Percentiles rank a stretch among this genome's conserved stretches.
Evolutionary conservation across 495 filamentous ascomycete genomes (phyloP).

Genomic region (Neurospora sp.): DNA sequence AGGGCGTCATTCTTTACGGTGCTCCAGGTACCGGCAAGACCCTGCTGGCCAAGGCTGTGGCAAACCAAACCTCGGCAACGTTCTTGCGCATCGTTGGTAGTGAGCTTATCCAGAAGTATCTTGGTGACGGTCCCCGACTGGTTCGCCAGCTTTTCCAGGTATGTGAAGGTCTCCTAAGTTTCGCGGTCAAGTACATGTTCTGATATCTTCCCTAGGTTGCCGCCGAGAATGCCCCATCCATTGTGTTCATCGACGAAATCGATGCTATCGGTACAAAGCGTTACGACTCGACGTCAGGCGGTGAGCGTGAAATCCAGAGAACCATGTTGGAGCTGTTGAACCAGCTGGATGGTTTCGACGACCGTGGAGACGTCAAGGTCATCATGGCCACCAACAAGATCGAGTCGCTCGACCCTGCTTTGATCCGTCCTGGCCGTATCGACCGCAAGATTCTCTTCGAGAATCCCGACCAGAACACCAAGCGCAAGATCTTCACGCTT

Average conservation of each 20-base stretch:
- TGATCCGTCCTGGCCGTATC: slow-evolving; percentile 96
- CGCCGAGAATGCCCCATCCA: slow-evolving; percentile 90
- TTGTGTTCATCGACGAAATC: slow-evolving; percentile 99
- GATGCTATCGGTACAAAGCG: slow-evolving; percentile 98
- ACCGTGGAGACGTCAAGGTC: slow-evolving; percentile 98
- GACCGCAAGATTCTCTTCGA: slow-evolving; percentile 99
- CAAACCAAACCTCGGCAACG: slow-evolving; percentile 96
- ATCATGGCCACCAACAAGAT: slow-evolving; percentile 99
- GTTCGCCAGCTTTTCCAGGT: slow-evolving; percentile 95
- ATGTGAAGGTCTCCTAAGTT: slow-evolving; percentile 6
- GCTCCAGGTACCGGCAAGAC: slow-evolving; percentile 97
- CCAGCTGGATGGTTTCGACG: slow-evolving; percentile 97
- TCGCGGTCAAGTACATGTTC: background rate
- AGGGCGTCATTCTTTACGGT: slow-evolving; percentile 98
- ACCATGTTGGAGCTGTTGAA: slow-evolving; percentile 99
- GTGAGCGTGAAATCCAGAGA: slow-evolving; percentile 93
- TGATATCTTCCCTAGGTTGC: slow-evolving; percentile 50
- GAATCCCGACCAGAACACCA: slow-evolving; percentile 97
- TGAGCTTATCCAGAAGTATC: slow-evolving; percentile 97
- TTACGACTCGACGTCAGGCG: slow-evolving; percentile 94
- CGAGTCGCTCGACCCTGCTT: slow-evolving; percentile 88
- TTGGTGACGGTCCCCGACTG: slow-evolving; percentile 89
- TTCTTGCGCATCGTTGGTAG: slow-evolving; percentile 97
- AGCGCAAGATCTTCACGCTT: slow-evolving; percentile 99
- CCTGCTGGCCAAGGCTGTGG: slow-evolving; percentile 91